These are phyloP conservation scores for Mortierella claussenii DNA, from an alignment of 192 early-diverging fungal genomes.

Conservation along the genomic window DNA sequence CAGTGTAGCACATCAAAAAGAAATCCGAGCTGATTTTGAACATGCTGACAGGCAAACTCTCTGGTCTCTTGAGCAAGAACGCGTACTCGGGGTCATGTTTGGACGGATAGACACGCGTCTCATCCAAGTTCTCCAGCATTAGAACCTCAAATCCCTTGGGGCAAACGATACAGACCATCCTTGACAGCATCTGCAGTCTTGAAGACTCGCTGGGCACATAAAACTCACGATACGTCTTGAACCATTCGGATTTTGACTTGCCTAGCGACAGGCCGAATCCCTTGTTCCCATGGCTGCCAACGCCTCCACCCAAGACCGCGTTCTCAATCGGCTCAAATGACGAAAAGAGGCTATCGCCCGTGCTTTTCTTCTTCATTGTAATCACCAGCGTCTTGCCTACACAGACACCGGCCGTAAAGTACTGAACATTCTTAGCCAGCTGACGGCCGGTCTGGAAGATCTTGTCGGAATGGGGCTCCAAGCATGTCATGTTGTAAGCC, in stretches of 20 bases:
- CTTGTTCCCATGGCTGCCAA: not conserved
- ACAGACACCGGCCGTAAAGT: slow-evolving; percentile 55
- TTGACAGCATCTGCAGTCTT: slow-evolving; percentile 82
- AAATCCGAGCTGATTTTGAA: slow-evolving; percentile 74
- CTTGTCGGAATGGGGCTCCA: slow-evolving; percentile 36
- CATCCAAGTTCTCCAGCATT: slow-evolving; percentile 76
- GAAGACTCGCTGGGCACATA: slow-evolving; percentile 90
- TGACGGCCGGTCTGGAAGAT: slow-evolving; percentile 17
- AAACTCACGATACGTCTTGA: slow-evolving; percentile 73
- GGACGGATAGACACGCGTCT: slow-evolving; percentile 84
- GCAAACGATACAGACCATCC: slow-evolving; percentile 81
- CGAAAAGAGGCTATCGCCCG: slow-evolving; percentile 16
- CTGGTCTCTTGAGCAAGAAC: slow-evolving; percentile 80
- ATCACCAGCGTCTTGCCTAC: slow-evolving; percentile 34
- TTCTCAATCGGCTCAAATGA: slow-evolving; percentile 24
- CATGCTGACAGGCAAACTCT: slow-evolving; percentile 80
- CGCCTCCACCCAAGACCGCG: slow-evolving; percentile 9
- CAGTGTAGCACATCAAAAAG: slow-evolving; percentile 91
- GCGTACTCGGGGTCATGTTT: slow-evolving; percentile 78
- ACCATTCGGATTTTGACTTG: slow-evolving; percentile 30
- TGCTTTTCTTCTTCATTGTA: slow-evolving; percentile 26
- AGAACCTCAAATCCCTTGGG: slow-evolving; percentile 93
- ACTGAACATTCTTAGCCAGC: slow-evolving; percentile 23
- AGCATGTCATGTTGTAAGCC: slow-evolving; percentile 31
- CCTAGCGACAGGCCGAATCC: slow-evolving; percentile 16